A percentile compares a stretch with the other conserved stretches of the same genome.
phyloP scores from a whole-genome alignment of 2,329 filamentous ascomycete genomes.

The Knoxdaviesia capensis region DNA sequence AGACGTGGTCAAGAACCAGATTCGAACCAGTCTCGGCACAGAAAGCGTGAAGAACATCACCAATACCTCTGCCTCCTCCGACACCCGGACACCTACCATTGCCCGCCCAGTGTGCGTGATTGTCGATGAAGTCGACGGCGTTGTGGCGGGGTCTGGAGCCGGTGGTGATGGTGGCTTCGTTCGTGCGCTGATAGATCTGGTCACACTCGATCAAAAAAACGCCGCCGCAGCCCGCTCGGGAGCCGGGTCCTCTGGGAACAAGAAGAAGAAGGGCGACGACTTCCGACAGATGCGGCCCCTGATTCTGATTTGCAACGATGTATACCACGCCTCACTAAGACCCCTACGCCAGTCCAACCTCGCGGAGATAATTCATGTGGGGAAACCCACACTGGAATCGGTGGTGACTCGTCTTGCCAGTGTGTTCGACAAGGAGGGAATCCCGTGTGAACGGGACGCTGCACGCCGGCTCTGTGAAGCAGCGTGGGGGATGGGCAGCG shows the following conservation, averaged over 20 bases:
- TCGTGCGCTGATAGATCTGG: slow-evolving; percentile 80
- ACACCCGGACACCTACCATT: slow-evolving; percentile 19
- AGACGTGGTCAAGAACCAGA: slow-evolving; percentile 77
- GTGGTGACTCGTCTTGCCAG: slow-evolving; percentile 63
- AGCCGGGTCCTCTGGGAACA: slow-evolving; percentile 10
- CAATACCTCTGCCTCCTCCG: slow-evolving; percentile 14
- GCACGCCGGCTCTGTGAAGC: slow-evolving; percentile 69
- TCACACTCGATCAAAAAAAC: slow-evolving; percentile 74
- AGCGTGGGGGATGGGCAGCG: slow-evolving; percentile 58
- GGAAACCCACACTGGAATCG: slow-evolving; percentile 71
- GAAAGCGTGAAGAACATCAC: slow-evolving; percentile 73
- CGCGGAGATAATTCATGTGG: slow-evolving; percentile 81
- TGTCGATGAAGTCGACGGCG: slow-evolving; percentile 92
- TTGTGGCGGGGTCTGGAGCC: slow-evolving; percentile 57
- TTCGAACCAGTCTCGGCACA: slow-evolving; percentile 79
- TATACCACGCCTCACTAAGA: slow-evolving; percentile 77
- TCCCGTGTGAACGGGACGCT: slow-evolving; percentile 74
- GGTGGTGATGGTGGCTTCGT: slow-evolving; percentile 87
- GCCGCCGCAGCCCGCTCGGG: slow-evolving; percentile 9
- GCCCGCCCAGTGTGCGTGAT: slow-evolving; percentile 82
- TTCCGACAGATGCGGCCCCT: slow-evolving; percentile 77
- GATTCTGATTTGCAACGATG: slow-evolving; percentile 91
- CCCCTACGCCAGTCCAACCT: slow-evolving; percentile 68
- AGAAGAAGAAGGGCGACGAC: slow-evolving; percentile 60
- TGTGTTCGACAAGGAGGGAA: slow-evolving; percentile 77